Conservation (phyloP, 2,329 filamentous ascomycete genomes). For the Aspergillus sp. region DNA sequence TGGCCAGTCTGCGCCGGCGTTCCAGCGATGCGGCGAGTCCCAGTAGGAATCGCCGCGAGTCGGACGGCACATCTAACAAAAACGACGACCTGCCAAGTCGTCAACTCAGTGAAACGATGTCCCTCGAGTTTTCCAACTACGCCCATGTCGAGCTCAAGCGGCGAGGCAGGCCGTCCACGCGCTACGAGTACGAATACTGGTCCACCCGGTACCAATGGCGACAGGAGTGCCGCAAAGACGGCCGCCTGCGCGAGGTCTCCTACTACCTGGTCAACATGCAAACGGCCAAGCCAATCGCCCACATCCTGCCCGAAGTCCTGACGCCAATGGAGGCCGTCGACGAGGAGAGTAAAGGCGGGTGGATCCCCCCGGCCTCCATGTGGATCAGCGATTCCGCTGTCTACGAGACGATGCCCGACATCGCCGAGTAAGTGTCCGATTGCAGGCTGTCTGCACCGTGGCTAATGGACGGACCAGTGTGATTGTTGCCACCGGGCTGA, state of each 20-base stretch:
- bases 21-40: conserved; percentile 40
- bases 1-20: conserved; percentile 48
- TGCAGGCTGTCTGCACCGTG: no score
- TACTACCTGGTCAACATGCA: conserved; percentile 70
- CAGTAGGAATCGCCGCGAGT: conserved; percentile 48
- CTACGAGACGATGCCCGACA: conserved; percentile 61
- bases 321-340: conserved; percentile 59
- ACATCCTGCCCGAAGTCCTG: conserved; percentile 73
- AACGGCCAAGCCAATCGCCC: conserved; percentile 58
- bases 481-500: conserved; percentile 79
- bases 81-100: conserved; percentile 28
- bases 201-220: conserved; percentile 77
- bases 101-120: conserved; percentile 63
- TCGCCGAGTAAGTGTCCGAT: conserved; percentile 82
- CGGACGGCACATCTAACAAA: conserved; percentile 45
- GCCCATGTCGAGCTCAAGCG: conserved; percentile 77
- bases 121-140: conserved; percentile 95
- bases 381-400: conserved; percentile 72
- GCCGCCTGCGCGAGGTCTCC: conserved; percentile 54
- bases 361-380: conserved; percentile 84
- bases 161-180: conserved; percentile 58
- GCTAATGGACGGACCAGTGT: conserved; percentile 47
- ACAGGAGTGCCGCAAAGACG: conserved; percentile 59
- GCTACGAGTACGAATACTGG: conserved; percentile 94
- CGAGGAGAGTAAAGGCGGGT: conserved; percentile 71